Evolutionary conservation across 176 grass and related monocot genomes (phyloP), one percentile per base, ranked within the genome.

Genomic region (Phyllostachys edulis): DNA sequence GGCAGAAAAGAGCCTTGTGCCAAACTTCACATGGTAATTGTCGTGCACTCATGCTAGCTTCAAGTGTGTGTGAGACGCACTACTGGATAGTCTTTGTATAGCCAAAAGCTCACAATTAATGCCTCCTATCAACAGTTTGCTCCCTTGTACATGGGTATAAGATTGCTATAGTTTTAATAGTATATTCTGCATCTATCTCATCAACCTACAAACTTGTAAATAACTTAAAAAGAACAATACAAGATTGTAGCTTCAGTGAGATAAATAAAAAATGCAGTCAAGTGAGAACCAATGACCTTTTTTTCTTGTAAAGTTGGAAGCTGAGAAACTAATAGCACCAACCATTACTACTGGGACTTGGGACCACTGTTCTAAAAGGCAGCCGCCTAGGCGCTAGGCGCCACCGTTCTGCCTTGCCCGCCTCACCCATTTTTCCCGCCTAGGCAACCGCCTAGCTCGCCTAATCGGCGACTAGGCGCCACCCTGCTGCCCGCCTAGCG

Each of bases 141-240:
- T 42, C 14, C 57, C 44, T 54, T 44, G 34, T 26, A 2, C 44
- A 79, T 26, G 38, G 24, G 56, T 40, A 63, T 5, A 66, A 65
- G 18, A 57, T 67, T 42, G 5, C 2, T 44, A 77, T 59, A 67
- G 21, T 14, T 57, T 42, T 63, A 69, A 26, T 50, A 60, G 29
- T 46, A 59, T 38, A 68, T 75, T 74, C 24, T 87, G 18, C 75
- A 65, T 17, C 46, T 50, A 72, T 50, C 3, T 73, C 69, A 66
- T 54, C 45, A 37, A 67, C 60, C 61, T 52, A 80, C 5, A 21
- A 82, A 73, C 6, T 23, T 49, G 55, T 17, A 49, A 26, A 77
- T 32, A 77, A 77, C 26, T 45, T 9, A 5, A 16, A 72, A 66
- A 66, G 26, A 76, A 26, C 12, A 76, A 70, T 21, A 82, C 16